Conservation (phyloP, 257 asterid genomes). For the Lithospermum erythrorhizon region DNA sequence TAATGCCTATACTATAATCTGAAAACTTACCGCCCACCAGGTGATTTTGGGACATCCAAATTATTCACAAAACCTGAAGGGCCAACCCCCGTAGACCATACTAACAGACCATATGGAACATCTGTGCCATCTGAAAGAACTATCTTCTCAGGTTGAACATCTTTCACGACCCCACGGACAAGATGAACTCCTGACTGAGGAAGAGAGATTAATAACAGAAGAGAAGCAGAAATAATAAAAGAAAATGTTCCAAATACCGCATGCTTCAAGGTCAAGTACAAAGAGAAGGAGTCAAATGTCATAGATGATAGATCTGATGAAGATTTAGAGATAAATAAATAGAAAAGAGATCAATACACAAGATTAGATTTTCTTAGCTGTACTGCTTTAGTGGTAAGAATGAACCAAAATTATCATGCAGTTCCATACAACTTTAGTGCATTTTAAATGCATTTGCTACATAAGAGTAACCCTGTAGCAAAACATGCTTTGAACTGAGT, state of each 20-base stretch:
- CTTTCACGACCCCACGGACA: constrained; percentile 81
- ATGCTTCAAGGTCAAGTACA: not conserved
- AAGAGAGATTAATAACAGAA: constrained; percentile 29
- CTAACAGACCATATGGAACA: constrained; percentile 87
- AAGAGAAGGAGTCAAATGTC: not conserved
- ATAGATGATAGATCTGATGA: not conserved
- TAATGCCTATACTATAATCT: not conserved
- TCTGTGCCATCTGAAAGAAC: constrained; percentile 69
- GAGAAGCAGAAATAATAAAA: not conserved
- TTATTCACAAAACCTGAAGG: constrained; percentile 70
- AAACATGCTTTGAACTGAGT: not conserved
- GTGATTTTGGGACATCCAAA: constrained; percentile 71
- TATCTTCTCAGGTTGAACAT: constrained; percentile 71
- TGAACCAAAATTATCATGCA: not conserved
- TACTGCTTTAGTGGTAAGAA: not conserved
- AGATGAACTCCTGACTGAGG: constrained; percentile 96
- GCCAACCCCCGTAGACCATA: constrained; percentile 99
- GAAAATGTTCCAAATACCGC: not conserved
- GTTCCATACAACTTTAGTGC: not conserved
- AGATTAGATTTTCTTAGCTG: not conserved
- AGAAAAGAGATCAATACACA: not conserved
- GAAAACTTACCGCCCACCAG: constrained; percentile 68
- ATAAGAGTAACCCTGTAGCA: not conserved
- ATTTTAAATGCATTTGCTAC: not conserved
- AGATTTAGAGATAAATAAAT: not conserved